Conservation (phyloP, 257 asterid species). For the Lantana camara region DNA sequence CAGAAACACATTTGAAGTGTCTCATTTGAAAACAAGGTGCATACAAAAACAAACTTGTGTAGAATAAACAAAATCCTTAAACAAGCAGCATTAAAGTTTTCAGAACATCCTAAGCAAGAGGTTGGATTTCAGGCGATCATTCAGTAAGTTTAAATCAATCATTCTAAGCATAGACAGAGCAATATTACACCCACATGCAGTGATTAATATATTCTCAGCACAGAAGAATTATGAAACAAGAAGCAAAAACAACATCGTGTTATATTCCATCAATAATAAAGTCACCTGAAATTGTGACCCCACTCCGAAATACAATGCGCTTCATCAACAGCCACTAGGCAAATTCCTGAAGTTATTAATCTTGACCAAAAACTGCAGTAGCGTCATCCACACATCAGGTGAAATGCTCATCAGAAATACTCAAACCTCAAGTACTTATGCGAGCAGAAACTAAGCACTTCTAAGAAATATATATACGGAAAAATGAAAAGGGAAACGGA, state of each 20-base stretch:
- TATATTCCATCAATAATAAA: not conserved
- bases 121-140: not conserved
- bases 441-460: not conserved
- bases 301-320: slow-evolving; percentile 99
- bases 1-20: not conserved
- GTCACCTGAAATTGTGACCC: slow-evolving; percentile 95
- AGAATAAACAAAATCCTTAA: slow-evolving; percentile 8
- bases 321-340: slow-evolving; percentile 95
- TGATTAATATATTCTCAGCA: slow-evolving; percentile 15
- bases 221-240: slow-evolving; percentile 4
- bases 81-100: not conserved
- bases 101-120: slow-evolving; percentile 10
- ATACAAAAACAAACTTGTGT: slow-evolving; percentile 6
- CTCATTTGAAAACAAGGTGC: not conserved
- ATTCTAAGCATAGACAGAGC: not conserved
- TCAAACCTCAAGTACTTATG: slow-evolving; percentile 9
- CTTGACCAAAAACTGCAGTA: slow-evolving; percentile 90
- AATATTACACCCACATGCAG: not conserved
- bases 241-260: slow-evolving; percentile 1
- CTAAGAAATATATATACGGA: not conserved
- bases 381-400: slow-evolving; percentile 20
- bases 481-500: not conserved
- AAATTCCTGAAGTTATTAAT: slow-evolving; percentile 65
- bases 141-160: not conserved
- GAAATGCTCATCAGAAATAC: slow-evolving; percentile 16